Percentiles rank a stretch among this genome's conserved stretches.
phyloP scores from a whole-genome alignment of 1,284 basidiomycete genomes.

The Hemileia vastatrix region DNA sequence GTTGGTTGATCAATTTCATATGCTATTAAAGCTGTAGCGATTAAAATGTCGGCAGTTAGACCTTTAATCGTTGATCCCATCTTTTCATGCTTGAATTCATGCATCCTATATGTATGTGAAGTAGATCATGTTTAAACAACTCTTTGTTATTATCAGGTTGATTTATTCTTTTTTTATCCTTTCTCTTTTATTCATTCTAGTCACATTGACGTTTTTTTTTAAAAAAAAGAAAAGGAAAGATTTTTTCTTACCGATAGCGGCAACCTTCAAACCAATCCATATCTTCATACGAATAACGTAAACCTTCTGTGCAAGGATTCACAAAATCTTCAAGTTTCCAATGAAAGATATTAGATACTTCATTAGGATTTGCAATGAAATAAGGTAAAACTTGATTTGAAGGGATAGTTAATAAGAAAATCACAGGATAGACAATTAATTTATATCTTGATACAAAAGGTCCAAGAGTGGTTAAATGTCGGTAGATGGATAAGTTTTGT shows the following conservation, averaged over 20 bases:
- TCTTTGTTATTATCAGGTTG: too few species aligned
- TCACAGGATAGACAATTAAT: slow-evolving; percentile 6
- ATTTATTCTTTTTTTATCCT: too few species aligned
- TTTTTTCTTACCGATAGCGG: too few species aligned
- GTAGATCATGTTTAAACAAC: too few species aligned
- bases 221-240: too few species aligned
- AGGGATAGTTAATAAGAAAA: not conserved
- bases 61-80: slow-evolving; percentile 11
- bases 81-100: not conserved
- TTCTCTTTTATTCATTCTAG: too few species aligned
- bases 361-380: slow-evolving; percentile 8
- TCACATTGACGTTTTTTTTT: too few species aligned
- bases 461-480: not conserved
- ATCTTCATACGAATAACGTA: slow-evolving; percentile 3
- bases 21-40: not conserved
- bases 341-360: slow-evolving; percentile 12
- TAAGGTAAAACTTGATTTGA: not conserved
- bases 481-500: not conserved
- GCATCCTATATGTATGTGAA: slow-evolving; percentile 7
- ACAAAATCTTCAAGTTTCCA: slow-evolving; percentile 4
- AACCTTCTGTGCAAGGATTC: too few species aligned
- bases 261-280: slow-evolving; percentile 13
- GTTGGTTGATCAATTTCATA: not conserved
- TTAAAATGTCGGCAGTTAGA: slow-evolving; percentile 17
- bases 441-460: slow-evolving; percentile 15